These are phyloP conservation scores for Eutrema salsugineum DNA, from an alignment of 441 rosid species.

Conservation along the genomic window DNA sequence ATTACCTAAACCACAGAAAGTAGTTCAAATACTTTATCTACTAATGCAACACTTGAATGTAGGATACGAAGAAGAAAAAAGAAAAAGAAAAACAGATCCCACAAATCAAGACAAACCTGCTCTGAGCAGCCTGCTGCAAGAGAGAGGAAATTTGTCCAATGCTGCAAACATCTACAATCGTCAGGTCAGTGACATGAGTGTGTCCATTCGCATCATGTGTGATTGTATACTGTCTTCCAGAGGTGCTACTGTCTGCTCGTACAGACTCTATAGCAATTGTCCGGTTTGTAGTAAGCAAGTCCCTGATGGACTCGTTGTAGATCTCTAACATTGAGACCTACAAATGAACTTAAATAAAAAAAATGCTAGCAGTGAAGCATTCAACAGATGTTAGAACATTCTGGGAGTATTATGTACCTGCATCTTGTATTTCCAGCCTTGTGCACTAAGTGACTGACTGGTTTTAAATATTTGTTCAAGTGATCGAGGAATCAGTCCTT, in stretches of 20 bases:
- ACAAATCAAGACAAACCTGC: slow-evolving; percentile 56
- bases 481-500: slow-evolving; percentile 91
- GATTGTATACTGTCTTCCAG: slow-evolving; percentile 78
- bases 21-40: not conserved
- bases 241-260: slow-evolving; percentile 48
- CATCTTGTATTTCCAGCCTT: slow-evolving; percentile 96
- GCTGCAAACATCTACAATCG: slow-evolving; percentile 81
- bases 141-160: slow-evolving; percentile 73
- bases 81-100: too few species aligned
- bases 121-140: slow-evolving; percentile 80
- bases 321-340: slow-evolving; percentile 98
- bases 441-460: slow-evolving; percentile 70
- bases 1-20: not conserved
- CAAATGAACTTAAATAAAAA: not conserved
- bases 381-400: not conserved
- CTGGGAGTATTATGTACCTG: slow-evolving; percentile 48
- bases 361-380: not conserved
- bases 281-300: slow-evolving; percentile 57
- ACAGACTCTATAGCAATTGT: slow-evolving; percentile 35
- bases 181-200: slow-evolving; percentile 75
- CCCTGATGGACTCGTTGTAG: slow-evolving; percentile 90
- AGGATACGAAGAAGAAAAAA: not conserved
- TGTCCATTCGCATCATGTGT: slow-evolving; percentile 86
- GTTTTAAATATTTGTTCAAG: slow-evolving; percentile 82
- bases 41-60: not conserved